Conservation (phyloP, 345 rosid genomes). For the Euphorbia pulcherrima region DNA sequence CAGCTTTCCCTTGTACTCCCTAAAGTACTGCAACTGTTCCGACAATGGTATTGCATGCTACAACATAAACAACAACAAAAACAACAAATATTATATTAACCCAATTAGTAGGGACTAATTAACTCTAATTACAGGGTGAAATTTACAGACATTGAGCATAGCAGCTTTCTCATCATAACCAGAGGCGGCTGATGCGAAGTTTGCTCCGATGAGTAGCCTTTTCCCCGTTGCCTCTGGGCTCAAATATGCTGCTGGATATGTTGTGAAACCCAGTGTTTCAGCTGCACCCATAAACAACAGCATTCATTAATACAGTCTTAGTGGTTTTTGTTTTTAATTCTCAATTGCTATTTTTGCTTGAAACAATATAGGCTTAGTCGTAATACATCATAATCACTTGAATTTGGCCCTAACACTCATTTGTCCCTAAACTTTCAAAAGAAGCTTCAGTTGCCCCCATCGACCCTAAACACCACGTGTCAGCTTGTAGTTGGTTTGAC, state of each 20-base stretch:
- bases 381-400: too few species aligned
- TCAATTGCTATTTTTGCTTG: too few species aligned
- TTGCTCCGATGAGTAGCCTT: slow-evolving; percentile 87
- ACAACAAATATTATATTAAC: too few species aligned
- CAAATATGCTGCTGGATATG: slow-evolving; percentile 71
- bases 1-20: slow-evolving; percentile 71
- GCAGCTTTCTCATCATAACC: slow-evolving; percentile 86
- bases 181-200: slow-evolving; percentile 91
- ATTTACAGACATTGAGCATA: slow-evolving; percentile 37
- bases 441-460: too few species aligned
- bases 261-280: slow-evolving; percentile 76
- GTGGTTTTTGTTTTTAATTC: too few species aligned
- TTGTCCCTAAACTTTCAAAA: too few species aligned
- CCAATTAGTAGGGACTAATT: background rate
- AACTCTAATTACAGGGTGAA: background rate
- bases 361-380: too few species aligned
- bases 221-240: slow-evolving; percentile 86
- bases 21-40: slow-evolving; percentile 69
- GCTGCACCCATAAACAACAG: slow-evolving; percentile 38
- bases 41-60: slow-evolving; percentile 81
- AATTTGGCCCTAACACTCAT: too few species aligned
- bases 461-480: too few species aligned
- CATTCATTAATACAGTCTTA: too few species aligned
- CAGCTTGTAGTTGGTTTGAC: too few species aligned
- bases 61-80: slow-evolving; percentile 12